phyloP scores from a whole-genome alignment of 805 yeast genomes.

The Lachancea mirantina region DNA sequence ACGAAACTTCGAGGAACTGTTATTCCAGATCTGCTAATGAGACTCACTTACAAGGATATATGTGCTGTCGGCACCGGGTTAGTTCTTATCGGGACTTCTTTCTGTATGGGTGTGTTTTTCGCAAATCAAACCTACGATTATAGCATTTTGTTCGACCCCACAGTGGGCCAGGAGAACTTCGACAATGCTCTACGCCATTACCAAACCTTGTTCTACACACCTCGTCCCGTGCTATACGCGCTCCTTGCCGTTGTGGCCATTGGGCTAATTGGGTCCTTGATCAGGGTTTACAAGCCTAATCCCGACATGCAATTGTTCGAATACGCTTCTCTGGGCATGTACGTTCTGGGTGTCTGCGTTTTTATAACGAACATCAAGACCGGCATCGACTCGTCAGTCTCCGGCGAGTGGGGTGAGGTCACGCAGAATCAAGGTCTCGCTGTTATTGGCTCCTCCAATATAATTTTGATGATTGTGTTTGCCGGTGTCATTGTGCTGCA shows the following conservation, averaged over 20 bases:
- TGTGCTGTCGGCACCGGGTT: constrained; percentile 27
- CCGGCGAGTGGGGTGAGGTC: constrained; percentile 91
- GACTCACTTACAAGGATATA: constrained; percentile 22
- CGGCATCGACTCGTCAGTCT: constrained; percentile 62
- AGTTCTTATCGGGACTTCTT: constrained; percentile 46
- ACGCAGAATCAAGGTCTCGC: constrained; percentile 78
- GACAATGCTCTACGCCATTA: constrained; percentile 66
- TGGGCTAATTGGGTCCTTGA: constrained; percentile 65
- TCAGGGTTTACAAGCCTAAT: constrained; percentile 80
- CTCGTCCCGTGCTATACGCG: constrained; percentile 35
- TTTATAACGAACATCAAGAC: constrained; percentile 81
- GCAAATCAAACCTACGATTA: constrained; percentile 79
- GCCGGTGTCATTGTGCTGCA: constrained; percentile 80
- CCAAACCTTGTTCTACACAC: constrained; percentile 60
- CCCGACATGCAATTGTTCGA: constrained; percentile 84
- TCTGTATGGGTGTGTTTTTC: constrained; percentile 71
- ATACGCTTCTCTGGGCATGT: constrained; percentile 74
- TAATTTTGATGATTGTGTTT: constrained; percentile 63
- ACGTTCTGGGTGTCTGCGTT: constrained; percentile 64
- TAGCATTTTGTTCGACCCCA: constrained; percentile 60
- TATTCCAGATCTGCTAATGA: no score
- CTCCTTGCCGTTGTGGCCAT: constrained; percentile 57
- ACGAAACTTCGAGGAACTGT: no score
- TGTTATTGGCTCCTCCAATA: constrained; percentile 84
- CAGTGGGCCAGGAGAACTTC: constrained; percentile 46